phyloP scores from a whole-genome alignment of 176 grass and related monocot genomes.

The Juncus inflexus region DNA sequence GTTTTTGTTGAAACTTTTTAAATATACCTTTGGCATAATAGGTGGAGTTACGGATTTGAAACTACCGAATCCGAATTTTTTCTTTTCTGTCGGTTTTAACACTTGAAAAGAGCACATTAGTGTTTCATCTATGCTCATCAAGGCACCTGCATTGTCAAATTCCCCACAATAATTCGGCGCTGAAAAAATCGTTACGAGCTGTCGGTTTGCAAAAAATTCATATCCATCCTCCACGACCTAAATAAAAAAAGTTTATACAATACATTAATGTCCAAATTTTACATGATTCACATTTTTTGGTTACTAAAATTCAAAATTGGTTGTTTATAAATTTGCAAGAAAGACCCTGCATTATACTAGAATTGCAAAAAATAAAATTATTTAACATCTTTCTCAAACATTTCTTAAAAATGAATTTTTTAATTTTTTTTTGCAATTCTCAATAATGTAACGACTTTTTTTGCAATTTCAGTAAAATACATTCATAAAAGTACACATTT shows the following conservation, averaged over 20 bases:
- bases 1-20: no score
- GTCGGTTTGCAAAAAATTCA: conserved; percentile 25
- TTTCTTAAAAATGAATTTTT: no score
- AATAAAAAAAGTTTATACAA: background rate
- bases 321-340: no score
- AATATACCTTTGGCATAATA: conserved; percentile 9
- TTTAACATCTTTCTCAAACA: no score
- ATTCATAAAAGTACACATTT: background rate
- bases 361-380: no score
- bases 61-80: conserved; percentile 7
- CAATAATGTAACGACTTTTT: no score
- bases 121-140: conserved; percentile 22
- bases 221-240: conserved; percentile 30
- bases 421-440: no score
- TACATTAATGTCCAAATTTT: no score
- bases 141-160: conserved; percentile 24
- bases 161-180: conserved; percentile 28
- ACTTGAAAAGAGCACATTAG: conserved; percentile 26
- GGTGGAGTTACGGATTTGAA: conserved; percentile 11
- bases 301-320: no score
- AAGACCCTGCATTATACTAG: no score
- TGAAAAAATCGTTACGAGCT: conserved; percentile 22
- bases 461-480: background rate
- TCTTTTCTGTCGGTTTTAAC: conserved; percentile 18
- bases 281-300: no score